These are phyloP conservation scores for Anacardium occidentale DNA, from an alignment of 345 rosid species.

Conservation along the genomic window DNA sequence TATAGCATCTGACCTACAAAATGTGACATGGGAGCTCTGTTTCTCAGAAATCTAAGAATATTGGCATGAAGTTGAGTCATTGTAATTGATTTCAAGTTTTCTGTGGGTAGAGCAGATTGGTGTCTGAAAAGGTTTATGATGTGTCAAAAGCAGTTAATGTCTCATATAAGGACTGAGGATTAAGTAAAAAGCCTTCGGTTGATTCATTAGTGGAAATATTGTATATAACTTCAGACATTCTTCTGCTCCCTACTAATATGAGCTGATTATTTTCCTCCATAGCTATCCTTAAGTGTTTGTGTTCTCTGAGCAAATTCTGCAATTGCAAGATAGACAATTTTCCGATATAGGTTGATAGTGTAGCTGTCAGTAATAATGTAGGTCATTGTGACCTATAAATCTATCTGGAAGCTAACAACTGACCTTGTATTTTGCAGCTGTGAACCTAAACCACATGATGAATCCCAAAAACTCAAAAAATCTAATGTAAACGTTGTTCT, in stretches of 20 bases:
- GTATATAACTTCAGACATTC: background rate
- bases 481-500: too few relatives aligned
- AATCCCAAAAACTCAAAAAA: background rate
- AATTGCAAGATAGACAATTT: slow-evolving; percentile 5
- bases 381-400: background rate
- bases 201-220: background rate
- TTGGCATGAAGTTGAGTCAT: background rate
- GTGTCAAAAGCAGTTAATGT: background rate
- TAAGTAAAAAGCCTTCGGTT: background rate
- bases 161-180: background rate
- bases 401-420: background rate
- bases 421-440: background rate
- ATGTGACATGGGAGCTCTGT: background rate
- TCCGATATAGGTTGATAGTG: background rate
- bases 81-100: background rate
- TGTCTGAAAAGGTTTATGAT: background rate
- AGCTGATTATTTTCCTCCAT: too few relatives aligned
- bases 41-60: background rate
- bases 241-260: too few relatives aligned
- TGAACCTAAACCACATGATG: background rate
- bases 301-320: background rate
- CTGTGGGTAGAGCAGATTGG: background rate
- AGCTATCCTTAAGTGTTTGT: too few relatives aligned
- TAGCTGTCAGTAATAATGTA: background rate
- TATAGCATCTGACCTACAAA: background rate